Evolutionary conservation across 179 eudicot species (phyloP).

Genomic region (Dionaea muscipula): DNA sequence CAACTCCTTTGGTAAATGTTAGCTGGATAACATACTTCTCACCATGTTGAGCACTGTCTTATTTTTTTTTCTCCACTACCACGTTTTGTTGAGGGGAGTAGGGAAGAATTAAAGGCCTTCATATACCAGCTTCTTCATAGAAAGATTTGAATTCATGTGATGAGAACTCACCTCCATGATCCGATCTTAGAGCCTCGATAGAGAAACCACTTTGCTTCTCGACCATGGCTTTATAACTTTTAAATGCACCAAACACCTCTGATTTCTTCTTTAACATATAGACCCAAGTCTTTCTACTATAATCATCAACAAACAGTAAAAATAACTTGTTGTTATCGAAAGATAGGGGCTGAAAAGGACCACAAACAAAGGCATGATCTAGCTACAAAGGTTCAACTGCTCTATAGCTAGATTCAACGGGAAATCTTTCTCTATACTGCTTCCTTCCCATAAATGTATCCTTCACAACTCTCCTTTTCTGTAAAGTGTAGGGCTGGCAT

Average conservation of each 20-base stretch:
- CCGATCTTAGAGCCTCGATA: neutral
- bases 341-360: slow-evolving; percentile 4
- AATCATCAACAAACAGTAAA: slow-evolving; percentile 11
- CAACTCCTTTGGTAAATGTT: slow-evolving; percentile 3
- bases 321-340: slow-evolving; percentile 3
- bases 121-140: slow-evolving; percentile 9
- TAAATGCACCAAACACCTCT: slow-evolving; percentile 6
- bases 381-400: slow-evolving; percentile 9
- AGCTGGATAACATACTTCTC: neutral
- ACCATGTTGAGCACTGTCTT: slow-evolving; percentile 6
- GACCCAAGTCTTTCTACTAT: slow-evolving; percentile 6
- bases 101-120: slow-evolving; percentile 2
- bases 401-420: slow-evolving; percentile 7
- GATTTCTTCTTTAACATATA: slow-evolving; percentile 11
- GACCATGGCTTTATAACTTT: slow-evolving; percentile 1
- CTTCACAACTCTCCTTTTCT: slow-evolving; percentile 8
- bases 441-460: slow-evolving; percentile 1
- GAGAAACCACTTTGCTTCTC: slow-evolving; percentile 13
- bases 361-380: slow-evolving; percentile 11
- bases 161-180: slow-evolving; percentile 12
- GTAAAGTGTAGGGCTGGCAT: neutral
- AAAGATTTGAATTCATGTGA: slow-evolving; percentile 3
- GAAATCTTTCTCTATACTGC: neutral
- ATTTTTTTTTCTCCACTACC: slow-evolving; percentile 10
- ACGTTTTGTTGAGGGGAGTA: slow-evolving; percentile 19